Conservation (phyloP, 139 green algal genomes). For the Choricystis sp. region DNA sequence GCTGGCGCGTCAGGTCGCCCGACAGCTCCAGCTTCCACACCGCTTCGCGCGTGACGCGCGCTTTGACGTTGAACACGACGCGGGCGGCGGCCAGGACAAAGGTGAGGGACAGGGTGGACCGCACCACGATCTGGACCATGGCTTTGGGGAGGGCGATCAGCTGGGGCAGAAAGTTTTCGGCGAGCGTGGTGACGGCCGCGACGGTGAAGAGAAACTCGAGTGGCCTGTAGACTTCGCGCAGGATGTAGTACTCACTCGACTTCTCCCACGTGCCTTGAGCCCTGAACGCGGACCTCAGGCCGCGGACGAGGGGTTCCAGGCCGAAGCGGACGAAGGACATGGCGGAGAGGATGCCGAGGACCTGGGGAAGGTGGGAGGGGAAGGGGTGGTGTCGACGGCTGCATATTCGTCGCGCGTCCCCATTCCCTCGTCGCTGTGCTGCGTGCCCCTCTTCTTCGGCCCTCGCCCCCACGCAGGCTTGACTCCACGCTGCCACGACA, state of each 20-base stretch:
- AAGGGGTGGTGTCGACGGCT: too few relatives aligned
- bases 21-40: conserved; percentile 52
- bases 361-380: too few relatives aligned
- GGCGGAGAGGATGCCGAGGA: conserved; percentile 19
- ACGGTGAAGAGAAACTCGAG: conserved; percentile 77
- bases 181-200: conserved; percentile 67
- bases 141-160: conserved; percentile 58
- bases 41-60: conserved; percentile 18
- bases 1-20: conserved; percentile 58
- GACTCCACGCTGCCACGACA: too few relatives aligned
- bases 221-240: conserved; percentile 65
- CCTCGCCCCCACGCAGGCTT: too few relatives aligned
- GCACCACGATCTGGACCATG: conserved; percentile 42
- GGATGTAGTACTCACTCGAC: conserved; percentile 44
- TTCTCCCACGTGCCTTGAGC: conserved; percentile 30
- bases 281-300: conserved; percentile 15
- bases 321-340: conserved; percentile 26
- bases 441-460: too few relatives aligned
- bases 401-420: too few relatives aligned
- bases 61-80: conserved; percentile 80
- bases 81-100: conserved; percentile 62
- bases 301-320: conserved; percentile 34
- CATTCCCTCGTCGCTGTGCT: too few relatives aligned
- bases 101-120: conserved; percentile 56
- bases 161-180: conserved; percentile 69